Percentiles rank a stretch among this genome's conserved stretches.
Conservation (phyloP, 371 early-diverging fungal genomes). For the Mucor circinelloides region DNA sequence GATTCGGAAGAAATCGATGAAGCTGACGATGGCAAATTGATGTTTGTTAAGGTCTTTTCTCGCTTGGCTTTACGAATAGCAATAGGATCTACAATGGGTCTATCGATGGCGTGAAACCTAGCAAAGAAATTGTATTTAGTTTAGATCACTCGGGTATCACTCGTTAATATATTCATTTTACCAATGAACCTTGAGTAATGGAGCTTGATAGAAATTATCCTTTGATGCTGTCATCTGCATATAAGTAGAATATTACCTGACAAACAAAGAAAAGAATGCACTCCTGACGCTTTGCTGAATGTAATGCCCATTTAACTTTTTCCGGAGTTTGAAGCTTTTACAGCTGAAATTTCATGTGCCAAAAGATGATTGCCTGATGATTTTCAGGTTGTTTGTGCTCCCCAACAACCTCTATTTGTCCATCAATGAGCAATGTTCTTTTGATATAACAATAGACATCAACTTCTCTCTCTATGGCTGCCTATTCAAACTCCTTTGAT, state of each 20-base stretch:
- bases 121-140: neutral
- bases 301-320: neutral
- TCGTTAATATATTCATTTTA: neutral
- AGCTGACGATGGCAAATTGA: neutral
- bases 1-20: neutral
- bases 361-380: neutral
- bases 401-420: neutral
- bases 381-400: neutral
- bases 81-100: conserved; percentile 31
- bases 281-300: neutral
- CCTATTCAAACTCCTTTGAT: neutral
- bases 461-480: neutral
- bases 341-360: neutral
- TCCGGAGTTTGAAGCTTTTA: neutral
- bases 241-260: neutral
- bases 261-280: neutral
- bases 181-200: neutral
- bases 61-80: conserved; percentile 24
- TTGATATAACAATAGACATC: neutral
- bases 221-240: neutral
- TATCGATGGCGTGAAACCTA: conserved; percentile 38
- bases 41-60: conserved; percentile 1
- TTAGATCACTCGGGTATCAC: neutral
- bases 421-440: neutral
- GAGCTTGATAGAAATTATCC: neutral